These are phyloP conservation scores for Populus hybrid DNA, from an alignment of 441 rosid genomes.

Conservation along the genomic window DNA sequence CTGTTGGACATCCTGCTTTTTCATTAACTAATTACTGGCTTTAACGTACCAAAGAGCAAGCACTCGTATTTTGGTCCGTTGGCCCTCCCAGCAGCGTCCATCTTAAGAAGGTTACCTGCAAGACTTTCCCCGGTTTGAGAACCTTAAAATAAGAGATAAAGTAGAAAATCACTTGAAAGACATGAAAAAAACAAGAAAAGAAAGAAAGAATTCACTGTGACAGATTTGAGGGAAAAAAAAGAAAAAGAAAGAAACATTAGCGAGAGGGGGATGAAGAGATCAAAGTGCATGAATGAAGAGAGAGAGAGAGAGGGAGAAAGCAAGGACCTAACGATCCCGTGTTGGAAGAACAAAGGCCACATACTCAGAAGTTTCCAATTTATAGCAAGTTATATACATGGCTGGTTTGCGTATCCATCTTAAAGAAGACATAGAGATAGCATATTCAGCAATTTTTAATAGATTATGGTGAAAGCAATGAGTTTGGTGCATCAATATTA, in stretches of 20 bases:
- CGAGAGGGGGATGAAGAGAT: background rate
- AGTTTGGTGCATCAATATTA: constrained; percentile 12
- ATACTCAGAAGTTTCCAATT: constrained; percentile 13
- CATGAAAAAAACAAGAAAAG: background rate
- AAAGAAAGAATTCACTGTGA: too few species aligned
- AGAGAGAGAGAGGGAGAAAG: background rate
- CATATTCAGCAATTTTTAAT: constrained; percentile 14
- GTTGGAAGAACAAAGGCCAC: constrained; percentile 21
- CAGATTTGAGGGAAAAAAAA: background rate
- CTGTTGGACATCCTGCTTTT: background rate
- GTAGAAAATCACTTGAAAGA: background rate
- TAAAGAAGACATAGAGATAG: background rate
- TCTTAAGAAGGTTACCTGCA: constrained; percentile 36
- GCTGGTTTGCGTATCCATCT: background rate
- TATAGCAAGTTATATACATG: constrained; percentile 13
- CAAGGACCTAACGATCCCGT: constrained; percentile 30
- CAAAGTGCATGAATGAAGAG: background rate
- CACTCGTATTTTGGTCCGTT: constrained; percentile 55
- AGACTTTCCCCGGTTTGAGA: background rate
- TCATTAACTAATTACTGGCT: background rate
- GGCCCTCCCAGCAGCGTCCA: constrained; percentile 48
- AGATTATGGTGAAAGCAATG: constrained; percentile 31
- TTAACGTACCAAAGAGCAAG: constrained; percentile 69
- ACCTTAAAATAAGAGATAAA: background rate
- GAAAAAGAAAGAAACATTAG: background rate